These are phyloP conservation scores for Trametes maxima DNA, from an alignment of 768 basidiomycete genomes.

Conservation along the genomic window DNA sequence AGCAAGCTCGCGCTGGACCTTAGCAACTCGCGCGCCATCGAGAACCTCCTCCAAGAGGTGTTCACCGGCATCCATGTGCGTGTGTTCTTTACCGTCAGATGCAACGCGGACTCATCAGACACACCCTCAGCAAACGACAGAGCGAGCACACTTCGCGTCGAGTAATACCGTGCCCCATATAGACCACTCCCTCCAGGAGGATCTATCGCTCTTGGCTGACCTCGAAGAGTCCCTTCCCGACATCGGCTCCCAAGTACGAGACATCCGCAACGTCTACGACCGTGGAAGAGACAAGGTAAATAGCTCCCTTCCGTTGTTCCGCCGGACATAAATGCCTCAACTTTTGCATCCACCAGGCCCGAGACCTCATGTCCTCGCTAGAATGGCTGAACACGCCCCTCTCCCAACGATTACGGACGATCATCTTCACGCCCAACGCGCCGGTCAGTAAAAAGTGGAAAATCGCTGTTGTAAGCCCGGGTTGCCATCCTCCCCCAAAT, in stretches of 20 bases:
- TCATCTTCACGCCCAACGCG: constrained; percentile 71
- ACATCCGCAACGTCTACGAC: constrained; percentile 69
- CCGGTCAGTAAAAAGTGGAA: constrained; percentile 79
- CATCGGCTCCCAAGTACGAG: constrained; percentile 60
- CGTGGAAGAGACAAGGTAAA: constrained; percentile 68
- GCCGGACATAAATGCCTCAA: not conserved
- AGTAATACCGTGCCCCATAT: constrained; percentile 64
- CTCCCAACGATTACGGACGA: constrained; percentile 72
- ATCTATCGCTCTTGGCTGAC: constrained; percentile 56
- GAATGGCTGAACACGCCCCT: constrained; percentile 80
- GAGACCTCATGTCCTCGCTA: constrained; percentile 61
- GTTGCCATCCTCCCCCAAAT: not conserved
- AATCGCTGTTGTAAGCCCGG: constrained; percentile 50
- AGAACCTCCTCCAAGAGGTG: constrained; percentile 67
- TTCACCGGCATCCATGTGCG: constrained; percentile 61
- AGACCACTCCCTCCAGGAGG: constrained; percentile 59
- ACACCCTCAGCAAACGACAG: constrained; percentile 52
- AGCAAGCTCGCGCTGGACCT: constrained; percentile 67
- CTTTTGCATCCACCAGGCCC: constrained; percentile 49
- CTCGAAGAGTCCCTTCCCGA: constrained; percentile 62
- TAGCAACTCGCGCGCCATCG: constrained; percentile 75
- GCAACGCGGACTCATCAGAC: not conserved
- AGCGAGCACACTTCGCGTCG: constrained; percentile 61
- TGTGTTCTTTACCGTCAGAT: not conserved
- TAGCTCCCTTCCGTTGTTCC: not conserved